phyloP scores from a whole-genome alignment of 2,329 filamentous ascomycete species.

The Rhynchosporium secalis region DNA sequence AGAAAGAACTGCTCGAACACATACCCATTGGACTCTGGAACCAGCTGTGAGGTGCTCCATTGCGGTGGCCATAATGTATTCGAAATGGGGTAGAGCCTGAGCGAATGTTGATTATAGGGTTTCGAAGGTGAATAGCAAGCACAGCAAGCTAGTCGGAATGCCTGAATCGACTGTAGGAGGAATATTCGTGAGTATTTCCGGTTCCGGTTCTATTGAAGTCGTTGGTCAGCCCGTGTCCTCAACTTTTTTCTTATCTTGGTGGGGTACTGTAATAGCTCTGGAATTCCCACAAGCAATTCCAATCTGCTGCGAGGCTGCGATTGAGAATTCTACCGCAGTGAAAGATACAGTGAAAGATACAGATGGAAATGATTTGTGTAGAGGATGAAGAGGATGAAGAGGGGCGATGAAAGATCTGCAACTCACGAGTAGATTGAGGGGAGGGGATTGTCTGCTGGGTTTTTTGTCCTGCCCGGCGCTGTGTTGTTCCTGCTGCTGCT shows the following conservation, averaged over 20 bases:
- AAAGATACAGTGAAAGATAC: background rate
- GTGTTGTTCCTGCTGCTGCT: background rate
- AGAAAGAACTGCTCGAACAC: background rate
- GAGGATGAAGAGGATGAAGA: background rate
- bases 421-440: constrained; percentile 5
- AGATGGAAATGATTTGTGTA: background rate
- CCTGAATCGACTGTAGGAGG: background rate
- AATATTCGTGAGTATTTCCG: constrained; percentile 1
- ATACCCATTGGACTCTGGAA: constrained; percentile 42
- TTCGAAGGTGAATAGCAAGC: constrained; percentile 2
- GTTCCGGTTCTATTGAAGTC: constrained; percentile 6
- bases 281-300: constrained; percentile 10
- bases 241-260: constrained; percentile 22
- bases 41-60: constrained; percentile 84
- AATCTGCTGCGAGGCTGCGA: background rate
- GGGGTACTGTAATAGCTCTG: constrained; percentile 19
- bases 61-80: constrained; percentile 55
- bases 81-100: constrained; percentile 2
- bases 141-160: background rate
- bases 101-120: background rate
- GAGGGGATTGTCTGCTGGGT: constrained; percentile 10
- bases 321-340: background rate
- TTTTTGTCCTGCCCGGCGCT: background rate
- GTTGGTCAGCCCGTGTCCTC: constrained; percentile 19
- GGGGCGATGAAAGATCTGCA: constrained; percentile 1